Base-by-base conservation (phyloP, 495 filamentous ascomycete genomes). In the Xylaria palmicola region DNA sequence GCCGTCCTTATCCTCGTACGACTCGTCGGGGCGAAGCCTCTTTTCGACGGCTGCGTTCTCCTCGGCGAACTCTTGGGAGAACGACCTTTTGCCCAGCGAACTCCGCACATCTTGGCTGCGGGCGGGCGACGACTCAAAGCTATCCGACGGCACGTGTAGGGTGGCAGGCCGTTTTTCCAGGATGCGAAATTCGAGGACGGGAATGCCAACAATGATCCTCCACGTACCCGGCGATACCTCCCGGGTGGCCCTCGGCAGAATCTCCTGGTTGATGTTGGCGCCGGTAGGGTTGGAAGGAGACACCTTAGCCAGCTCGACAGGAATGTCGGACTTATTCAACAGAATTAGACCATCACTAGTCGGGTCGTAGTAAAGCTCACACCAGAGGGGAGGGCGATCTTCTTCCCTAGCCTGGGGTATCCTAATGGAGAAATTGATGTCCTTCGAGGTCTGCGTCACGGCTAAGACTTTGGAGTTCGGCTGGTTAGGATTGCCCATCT, bases 321-420 rank as follows among this genome's bases (percentile, higher is more conserved):
- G 79, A 3, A 75, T 69, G 19, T 79, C 71, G 3, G 76, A 79
- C 50, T 67, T 73, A 56, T 81, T 81, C 27, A 71, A 62, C n/a
- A 81, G 67, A 29, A 81, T 76, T 37, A 76, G 70, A 65, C 78
- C 73, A 68, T 81, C 77, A 67, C 78, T 77, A 59, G 73, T 65
- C n/a, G 79, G 79, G 59, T 80, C 75, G 58, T 80, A 81, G 55
- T 78, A 81, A 41, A 81, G 71, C 59, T 79, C 76, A 66, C 76
- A 80, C 74, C 74, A 79, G 29, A 81, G 62, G 10, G 75, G 74
- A 9, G 77, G 72, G 29, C 74, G 67, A 19, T 52, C 65, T 26
- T 68, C 72, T 29, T 72, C 68, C 30, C 75, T 68, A n/a, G 68
- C 72, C 69, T 72, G 67, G 1, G 77, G 78, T 40, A 81, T 78